These are phyloP conservation scores for Dictyostelium discoideum DNA, from an alignment of 78 protist species.

Conservation along the genomic window dicty_2.7 NC_007091.3:156001-156500, in stretches of 20 bases:
- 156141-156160: background rate
- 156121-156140: background rate
- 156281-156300: background rate
- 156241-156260: background rate
- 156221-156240: background rate
- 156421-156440: background rate
- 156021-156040: background rate
- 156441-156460: too few relatives aligned
- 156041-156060: background rate
- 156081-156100: conserved; percentile 15
- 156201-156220: background rate
- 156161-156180: background rate
- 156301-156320: background rate
- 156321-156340: background rate
- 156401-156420: background rate
- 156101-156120: background rate
- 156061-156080: background rate
- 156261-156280: background rate
- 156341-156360: background rate
- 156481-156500: too few relatives aligned
- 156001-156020: background rate
- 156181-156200: background rate
- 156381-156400: background rate
- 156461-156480: too few relatives aligned
- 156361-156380: background rate